A percentile compares a stretch with the other conserved stretches of the same genome.
Conservation (phyloP, 208 protist species). For the Endotrypanum monterogeii region DNA sequence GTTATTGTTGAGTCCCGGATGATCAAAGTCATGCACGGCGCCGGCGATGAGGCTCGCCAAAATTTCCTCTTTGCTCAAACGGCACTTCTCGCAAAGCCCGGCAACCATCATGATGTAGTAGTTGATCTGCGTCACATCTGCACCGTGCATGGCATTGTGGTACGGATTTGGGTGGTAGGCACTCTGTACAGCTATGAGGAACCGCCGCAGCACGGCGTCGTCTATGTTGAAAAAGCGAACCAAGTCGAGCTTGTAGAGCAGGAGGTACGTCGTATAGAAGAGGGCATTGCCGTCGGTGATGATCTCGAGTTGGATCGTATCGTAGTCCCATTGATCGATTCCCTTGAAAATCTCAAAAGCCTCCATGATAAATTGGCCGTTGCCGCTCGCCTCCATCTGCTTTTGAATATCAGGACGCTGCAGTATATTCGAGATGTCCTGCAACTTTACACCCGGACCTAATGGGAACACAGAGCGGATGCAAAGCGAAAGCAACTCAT, state of each 20-base stretch:
- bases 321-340: conserved; percentile 89
- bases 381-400: conserved; percentile 48
- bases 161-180: conserved; percentile 93
- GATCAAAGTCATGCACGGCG: conserved; percentile 96
- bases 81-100: conserved; percentile 66
- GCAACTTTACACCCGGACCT: conserved; percentile 34
- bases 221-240: conserved; percentile 85
- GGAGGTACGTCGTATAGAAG: conserved; percentile 84
- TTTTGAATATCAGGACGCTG: conserved; percentile 57
- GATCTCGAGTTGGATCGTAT: conserved; percentile 86
- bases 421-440: conserved; percentile 57
- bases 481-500: conserved; percentile 57
- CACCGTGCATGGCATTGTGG: conserved; percentile 93
- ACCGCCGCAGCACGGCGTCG: conserved; percentile 79
- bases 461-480: conserved; percentile 80
- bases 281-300: conserved; percentile 89
- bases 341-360: conserved; percentile 85
- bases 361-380: conserved; percentile 57
- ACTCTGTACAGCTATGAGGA: conserved; percentile 82
- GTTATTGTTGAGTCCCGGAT: conserved; percentile 97
- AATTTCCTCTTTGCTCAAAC: conserved; percentile 87
- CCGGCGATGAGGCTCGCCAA: conserved; percentile 90
- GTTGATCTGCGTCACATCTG: conserved; percentile 93
- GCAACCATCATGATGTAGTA: conserved; percentile 92
- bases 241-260: conserved; percentile 90